Conservation (phyloP, 495 filamentous ascomycete genomes). For the Penicillium longicatenatum region DNA sequence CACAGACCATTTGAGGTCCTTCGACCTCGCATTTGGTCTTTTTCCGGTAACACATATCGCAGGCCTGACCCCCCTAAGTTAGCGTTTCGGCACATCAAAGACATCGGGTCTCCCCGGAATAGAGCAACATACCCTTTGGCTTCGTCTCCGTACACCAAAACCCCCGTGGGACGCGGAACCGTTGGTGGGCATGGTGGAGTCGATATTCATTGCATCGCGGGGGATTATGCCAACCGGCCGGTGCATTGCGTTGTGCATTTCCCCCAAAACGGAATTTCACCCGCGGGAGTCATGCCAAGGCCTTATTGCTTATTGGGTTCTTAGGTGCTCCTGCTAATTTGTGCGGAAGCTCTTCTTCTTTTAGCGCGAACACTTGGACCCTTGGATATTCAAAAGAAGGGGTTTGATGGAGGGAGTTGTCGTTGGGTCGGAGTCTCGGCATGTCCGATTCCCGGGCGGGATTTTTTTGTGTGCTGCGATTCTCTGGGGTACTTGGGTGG, state of each 20-base stretch:
- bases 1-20: slow-evolving; percentile 66
- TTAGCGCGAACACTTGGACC: background rate
- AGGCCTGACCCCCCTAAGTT: slow-evolving; percentile 59
- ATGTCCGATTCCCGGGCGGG: slow-evolving; percentile 9
- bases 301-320: slow-evolving; percentile 1
- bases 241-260: slow-evolving; percentile 25
- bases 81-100: background rate
- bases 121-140: slow-evolving; percentile 17
- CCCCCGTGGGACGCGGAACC: background rate
- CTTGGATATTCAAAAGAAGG: background rate
- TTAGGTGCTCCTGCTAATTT: background rate
- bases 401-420: background rate
- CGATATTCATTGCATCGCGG: slow-evolving; percentile 12
- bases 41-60: slow-evolving; percentile 95
- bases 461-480: slow-evolving; percentile 5
- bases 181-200: slow-evolving; percentile 11
- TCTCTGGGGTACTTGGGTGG: slow-evolving; percentile 4
- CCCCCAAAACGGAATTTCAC: slow-evolving; percentile 8
- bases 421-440: slow-evolving; percentile 12
- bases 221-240: slow-evolving; percentile 19
- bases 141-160: slow-evolving; percentile 12
- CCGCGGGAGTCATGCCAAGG: slow-evolving; percentile 20
- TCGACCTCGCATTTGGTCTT: slow-evolving; percentile 98
- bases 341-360: background rate
- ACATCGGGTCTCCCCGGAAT: slow-evolving; percentile 8